phyloP scores from a whole-genome alignment of 2,329 filamentous ascomycete genomes.

The Botrytis paeoniae region DNA sequence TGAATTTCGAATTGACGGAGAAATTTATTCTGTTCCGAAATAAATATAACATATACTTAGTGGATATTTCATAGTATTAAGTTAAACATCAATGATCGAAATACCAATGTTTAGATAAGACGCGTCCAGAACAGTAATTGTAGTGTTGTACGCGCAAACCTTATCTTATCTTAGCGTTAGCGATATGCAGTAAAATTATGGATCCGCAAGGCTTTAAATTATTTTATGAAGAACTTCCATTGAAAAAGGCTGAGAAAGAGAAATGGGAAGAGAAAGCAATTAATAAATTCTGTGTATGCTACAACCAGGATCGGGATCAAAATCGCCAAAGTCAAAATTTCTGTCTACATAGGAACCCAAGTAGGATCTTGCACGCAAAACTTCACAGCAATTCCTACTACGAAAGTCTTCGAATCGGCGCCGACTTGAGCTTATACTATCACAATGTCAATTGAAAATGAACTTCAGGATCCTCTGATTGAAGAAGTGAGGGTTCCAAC shows the following conservation, averaged over 20 bases:
- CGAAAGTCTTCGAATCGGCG: not conserved
- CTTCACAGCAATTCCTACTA: not conserved
- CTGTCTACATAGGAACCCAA: not conserved
- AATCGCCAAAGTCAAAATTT: not conserved
- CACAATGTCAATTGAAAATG: conserved; percentile 32
- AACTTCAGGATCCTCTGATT: conserved; percentile 35
- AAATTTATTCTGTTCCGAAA: too few species aligned
- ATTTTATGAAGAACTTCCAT: conserved; percentile 1
- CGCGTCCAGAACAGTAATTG: conserved; percentile 7
- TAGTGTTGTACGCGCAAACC: not conserved
- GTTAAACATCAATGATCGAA: not conserved
- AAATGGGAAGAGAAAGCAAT: not conserved
- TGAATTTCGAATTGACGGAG: not conserved
- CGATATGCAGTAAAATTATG: not conserved
- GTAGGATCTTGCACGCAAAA: not conserved
- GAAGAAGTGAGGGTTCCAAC: conserved; percentile 31
- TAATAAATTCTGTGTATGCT: not conserved
- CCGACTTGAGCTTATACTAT: not conserved
- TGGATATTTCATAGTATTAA: too few species aligned
- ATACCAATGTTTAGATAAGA: conserved; percentile 1
- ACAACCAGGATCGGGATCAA: not conserved
- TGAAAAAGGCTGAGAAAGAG: not conserved
- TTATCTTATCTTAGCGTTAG: conserved; percentile 20
- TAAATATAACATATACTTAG: not conserved
- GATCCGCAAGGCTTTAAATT: conserved; percentile 9